A percentile compares a stretch with the other conserved stretches of the same genome.
Conservation (phyloP, 176 grass and related monocot genomes). For the Leersia perrieri region DNA sequence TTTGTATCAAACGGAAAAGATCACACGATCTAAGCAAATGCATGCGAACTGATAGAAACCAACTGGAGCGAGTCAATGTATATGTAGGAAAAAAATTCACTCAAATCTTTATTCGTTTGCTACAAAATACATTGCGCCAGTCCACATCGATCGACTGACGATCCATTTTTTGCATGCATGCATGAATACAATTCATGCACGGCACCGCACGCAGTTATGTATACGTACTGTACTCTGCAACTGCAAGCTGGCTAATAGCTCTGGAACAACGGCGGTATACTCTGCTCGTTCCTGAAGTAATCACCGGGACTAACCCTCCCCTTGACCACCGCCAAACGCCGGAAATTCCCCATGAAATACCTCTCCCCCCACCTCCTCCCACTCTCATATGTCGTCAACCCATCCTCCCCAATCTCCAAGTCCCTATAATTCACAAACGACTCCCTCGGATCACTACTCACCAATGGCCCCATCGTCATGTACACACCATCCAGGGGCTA, state of each 20-base stretch:
- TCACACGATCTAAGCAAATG: too few species aligned
- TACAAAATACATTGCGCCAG: too few species aligned
- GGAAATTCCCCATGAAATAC: constrained; percentile 45
- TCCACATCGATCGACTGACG: too few species aligned
- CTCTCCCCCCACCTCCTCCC: constrained; percentile 15
- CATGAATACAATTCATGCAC: too few species aligned
- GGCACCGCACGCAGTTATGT: too few species aligned
- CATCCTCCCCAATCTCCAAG: constrained; percentile 36
- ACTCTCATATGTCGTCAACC: constrained; percentile 24
- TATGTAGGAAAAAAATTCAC: too few species aligned
- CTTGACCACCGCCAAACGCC: constrained; percentile 32
- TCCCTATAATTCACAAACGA: constrained; percentile 47
- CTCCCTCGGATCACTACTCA: constrained; percentile 32
- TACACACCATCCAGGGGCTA: constrained; percentile 2
- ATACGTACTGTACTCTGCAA: too few species aligned
- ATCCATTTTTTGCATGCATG: too few species aligned
- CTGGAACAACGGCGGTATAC: constrained; percentile 31
- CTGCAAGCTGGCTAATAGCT: neutral
- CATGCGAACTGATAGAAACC: too few species aligned
- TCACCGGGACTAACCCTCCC: constrained; percentile 21
- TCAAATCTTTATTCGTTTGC: too few species aligned
- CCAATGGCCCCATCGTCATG: neutral
- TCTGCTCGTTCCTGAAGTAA: constrained; percentile 48
- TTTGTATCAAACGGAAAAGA: too few species aligned
- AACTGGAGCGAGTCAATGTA: too few species aligned